Evolutionary conservation across 202 grass and related monocot genomes (phyloP).

Genomic region (Schoenoplectus tabernaemontani): DNA sequence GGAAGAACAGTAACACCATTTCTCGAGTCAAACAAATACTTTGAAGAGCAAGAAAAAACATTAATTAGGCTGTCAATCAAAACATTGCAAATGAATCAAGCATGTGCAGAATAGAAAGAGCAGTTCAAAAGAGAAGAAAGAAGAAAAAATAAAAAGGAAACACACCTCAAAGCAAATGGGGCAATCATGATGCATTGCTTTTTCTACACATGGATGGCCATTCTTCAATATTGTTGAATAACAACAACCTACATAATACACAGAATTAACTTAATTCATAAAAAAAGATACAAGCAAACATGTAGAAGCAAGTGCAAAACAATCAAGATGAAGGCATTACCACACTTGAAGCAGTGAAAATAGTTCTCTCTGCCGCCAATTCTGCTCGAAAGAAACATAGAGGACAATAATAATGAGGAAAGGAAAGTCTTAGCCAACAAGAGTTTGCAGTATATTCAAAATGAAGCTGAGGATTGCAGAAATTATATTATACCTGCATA

Average conservation of each 20-base stretch:
- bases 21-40: conserved; percentile 90
- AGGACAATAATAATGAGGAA: not conserved
- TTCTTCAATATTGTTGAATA: conserved; percentile 73
- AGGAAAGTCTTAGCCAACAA: not conserved
- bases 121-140: not conserved
- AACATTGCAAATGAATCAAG: not conserved
- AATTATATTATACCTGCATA: conserved; percentile 57
- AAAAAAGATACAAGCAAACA: conserved; percentile 2
- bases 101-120: not conserved
- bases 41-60: not conserved
- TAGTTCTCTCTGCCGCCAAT: conserved; percentile 86
- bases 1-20: conserved; percentile 61
- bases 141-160: not conserved
- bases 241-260: conserved; percentile 51
- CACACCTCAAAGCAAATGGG: conserved; percentile 94
- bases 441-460: not conserved
- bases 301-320: conserved; percentile 9
- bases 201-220: conserved; percentile 81
- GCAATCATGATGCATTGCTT: conserved; percentile 97
- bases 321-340: conserved; percentile 36
- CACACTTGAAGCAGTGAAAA: conserved; percentile 86
- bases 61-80: not conserved
- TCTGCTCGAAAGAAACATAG: conserved; percentile 31
- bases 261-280: not conserved
- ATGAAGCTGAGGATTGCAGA: not conserved